phyloP scores from a whole-genome alignment of 2,329 filamentous ascomycete genomes.

The Fusarium sulawesiense region DNA sequence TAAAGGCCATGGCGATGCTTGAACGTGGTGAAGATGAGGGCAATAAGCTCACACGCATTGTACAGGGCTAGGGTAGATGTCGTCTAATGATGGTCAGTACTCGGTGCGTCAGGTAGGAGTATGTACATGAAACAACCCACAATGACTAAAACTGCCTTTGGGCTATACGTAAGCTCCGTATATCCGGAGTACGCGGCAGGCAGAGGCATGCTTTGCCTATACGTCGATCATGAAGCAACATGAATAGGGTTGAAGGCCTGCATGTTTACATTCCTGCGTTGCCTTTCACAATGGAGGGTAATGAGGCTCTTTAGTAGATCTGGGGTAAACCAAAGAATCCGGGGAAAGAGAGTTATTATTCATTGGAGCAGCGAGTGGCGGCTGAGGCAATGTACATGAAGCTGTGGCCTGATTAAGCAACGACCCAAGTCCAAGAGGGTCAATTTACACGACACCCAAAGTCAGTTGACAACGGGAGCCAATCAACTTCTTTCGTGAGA shows the following conservation, averaged over 20 bases:
- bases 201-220: constrained; percentile 3
- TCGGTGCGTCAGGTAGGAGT: constrained; percentile 45
- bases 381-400: background rate
- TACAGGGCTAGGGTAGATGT: constrained; percentile 10
- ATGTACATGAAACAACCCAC: constrained; percentile 30
- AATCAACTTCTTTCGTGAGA: background rate
- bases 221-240: no score
- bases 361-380: background rate
- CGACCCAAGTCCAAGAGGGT: background rate
- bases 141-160: constrained; percentile 20
- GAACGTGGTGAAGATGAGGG: constrained; percentile 16
- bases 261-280: background rate
- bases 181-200: background rate
- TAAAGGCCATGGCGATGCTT: constrained; percentile 9
- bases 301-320: background rate
- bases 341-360: background rate
- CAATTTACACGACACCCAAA: background rate
- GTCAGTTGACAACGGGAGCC: background rate
- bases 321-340: background rate
- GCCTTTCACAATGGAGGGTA: background rate
- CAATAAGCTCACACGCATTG: constrained; percentile 16
- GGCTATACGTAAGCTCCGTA: constrained; percentile 1
- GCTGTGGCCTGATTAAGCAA: background rate
- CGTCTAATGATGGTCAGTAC: background rate
- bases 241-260: background rate